These are phyloP conservation scores for Coelastrella sp. DNA, from an alignment of 139 green algal species.

Conservation along the genomic window DNA sequence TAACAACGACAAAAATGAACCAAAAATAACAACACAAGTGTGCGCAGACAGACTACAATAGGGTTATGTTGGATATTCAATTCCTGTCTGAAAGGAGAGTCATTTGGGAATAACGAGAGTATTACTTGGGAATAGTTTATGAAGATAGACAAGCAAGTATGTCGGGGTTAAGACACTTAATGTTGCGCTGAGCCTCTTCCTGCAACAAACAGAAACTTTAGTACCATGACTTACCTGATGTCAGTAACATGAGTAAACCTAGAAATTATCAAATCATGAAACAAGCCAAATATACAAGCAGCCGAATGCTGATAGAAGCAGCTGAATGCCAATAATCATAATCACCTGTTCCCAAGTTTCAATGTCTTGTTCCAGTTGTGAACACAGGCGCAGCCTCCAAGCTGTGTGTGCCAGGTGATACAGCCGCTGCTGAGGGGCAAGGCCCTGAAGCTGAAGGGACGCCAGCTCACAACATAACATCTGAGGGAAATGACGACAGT, in stretches of 20 bases:
- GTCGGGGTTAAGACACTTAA: background rate
- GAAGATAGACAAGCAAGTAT: background rate
- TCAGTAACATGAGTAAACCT: too few relatives aligned
- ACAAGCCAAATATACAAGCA: too few relatives aligned
- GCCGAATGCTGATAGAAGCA: background rate
- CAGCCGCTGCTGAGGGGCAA: background rate
- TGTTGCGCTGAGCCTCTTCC: background rate
- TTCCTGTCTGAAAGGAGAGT: too few relatives aligned
- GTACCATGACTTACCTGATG: too few relatives aligned
- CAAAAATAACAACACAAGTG: background rate
- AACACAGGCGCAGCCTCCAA: slow-evolving; percentile 35
- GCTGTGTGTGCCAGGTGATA: slow-evolving; percentile 26
- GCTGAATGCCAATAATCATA: background rate
- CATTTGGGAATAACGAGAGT: too few relatives aligned
- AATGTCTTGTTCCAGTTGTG: background rate
- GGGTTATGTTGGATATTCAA: too few relatives aligned
- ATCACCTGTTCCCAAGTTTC: background rate
- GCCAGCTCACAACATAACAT: slow-evolving; percentile 36
- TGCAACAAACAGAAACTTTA: background rate
- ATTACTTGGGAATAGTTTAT: too few relatives aligned
- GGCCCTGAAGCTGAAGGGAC: background rate
- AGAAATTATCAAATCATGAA: too few relatives aligned
- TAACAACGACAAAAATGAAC: background rate
- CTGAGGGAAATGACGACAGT: background rate
- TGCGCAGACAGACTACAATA: too few relatives aligned